phyloP scores from a whole-genome alignment of 768 basidiomycete genomes.

The Scleroderma citrinum region DNA sequence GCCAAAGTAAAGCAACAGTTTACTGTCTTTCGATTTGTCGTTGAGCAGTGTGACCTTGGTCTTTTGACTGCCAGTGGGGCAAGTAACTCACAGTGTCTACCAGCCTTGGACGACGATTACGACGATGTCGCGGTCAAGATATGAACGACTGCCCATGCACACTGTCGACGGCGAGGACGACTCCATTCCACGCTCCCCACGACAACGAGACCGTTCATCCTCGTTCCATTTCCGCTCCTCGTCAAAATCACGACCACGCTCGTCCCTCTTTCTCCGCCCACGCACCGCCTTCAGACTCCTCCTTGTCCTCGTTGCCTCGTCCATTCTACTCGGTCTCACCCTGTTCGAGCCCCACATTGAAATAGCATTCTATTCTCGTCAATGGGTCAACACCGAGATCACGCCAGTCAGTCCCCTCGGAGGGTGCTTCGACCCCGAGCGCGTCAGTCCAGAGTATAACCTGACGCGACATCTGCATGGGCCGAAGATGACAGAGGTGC shows the following conservation, averaged over 20 bases:
- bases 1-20: no score
- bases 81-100: no score
- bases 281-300: slow-evolving; percentile 40
- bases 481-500: slow-evolving; percentile 61
- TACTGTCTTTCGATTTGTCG: no score
- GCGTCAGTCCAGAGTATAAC: slow-evolving; percentile 64
- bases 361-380: slow-evolving; percentile 67
- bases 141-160: slow-evolving; percentile 50
- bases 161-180: slow-evolving; percentile 15
- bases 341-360: slow-evolving; percentile 84
- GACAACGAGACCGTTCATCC: slow-evolving; percentile 18
- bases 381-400: slow-evolving; percentile 74
- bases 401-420: slow-evolving; percentile 54
- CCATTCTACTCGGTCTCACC: slow-evolving; percentile 45
- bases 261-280: slow-evolving; percentile 22
- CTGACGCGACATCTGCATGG: slow-evolving; percentile 58
- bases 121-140: slow-evolving; percentile 34
- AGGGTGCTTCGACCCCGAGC: slow-evolving; percentile 66
- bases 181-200: slow-evolving; percentile 19
- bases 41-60: no score
- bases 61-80: no score
- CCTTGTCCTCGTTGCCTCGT: slow-evolving; percentile 31
- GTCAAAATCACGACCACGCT: slow-evolving; percentile 24
- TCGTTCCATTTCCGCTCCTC: slow-evolving; percentile 15
- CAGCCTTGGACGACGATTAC: no score